These are phyloP conservation scores for Pilaira anomala DNA, from an alignment of 192 early-diverging fungal genomes.

Conservation along the genomic window DNA sequence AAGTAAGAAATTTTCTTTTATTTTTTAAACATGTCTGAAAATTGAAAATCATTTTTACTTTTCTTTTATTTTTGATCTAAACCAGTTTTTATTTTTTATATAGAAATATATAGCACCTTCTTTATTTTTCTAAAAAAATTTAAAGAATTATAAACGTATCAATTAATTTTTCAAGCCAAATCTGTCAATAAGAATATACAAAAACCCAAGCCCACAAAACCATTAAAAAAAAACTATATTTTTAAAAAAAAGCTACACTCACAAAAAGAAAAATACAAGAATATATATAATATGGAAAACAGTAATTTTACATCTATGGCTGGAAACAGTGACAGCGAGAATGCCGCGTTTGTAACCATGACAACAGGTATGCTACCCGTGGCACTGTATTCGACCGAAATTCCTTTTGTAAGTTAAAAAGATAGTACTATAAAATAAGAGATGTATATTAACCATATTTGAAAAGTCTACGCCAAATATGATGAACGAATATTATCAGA, in stretches of 20 bases:
- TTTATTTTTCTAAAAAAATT: neutral
- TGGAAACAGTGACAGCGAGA: neutral
- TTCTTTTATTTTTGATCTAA: conserved; percentile 4
- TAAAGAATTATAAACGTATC: neutral
- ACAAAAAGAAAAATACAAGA: neutral
- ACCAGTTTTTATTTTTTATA: neutral
- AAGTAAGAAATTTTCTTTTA: too few relatives aligned
- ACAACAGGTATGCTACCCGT: neutral
- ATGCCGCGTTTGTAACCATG: conserved; percentile 15
- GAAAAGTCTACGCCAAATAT: neutral
- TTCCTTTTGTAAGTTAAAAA: conserved; percentile 6
- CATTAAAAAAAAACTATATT: too few relatives aligned
- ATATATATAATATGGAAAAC: conserved; percentile 6
- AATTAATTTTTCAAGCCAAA: too few relatives aligned
- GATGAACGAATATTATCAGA: neutral
- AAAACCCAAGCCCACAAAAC: too few relatives aligned
- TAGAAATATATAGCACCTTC: neutral
- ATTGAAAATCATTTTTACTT: neutral
- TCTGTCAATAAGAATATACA: too few relatives aligned
- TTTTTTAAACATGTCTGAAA: too few relatives aligned
- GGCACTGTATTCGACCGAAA: conserved; percentile 13
- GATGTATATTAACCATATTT: neutral
- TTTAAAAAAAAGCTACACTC: too few relatives aligned
- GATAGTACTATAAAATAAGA: too few relatives aligned
- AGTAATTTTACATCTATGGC: conserved; percentile 5